Evolutionary conservation across 2,329 filamentous ascomycete species (phyloP).

Genomic region (Alternaria burnsii): DNA sequence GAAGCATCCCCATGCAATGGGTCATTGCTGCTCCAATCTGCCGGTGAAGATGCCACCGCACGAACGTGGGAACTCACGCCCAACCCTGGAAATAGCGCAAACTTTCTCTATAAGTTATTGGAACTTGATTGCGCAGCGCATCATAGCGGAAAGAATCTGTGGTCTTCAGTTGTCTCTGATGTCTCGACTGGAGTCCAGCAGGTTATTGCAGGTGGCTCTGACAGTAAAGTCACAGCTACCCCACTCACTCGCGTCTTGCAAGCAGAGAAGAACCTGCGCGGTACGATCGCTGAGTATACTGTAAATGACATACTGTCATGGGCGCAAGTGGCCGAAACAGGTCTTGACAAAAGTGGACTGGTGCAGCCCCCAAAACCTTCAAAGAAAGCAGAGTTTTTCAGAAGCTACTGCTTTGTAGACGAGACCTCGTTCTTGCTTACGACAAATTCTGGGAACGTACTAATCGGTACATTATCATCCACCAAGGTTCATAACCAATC

Average conservation of each 20-base stretch:
- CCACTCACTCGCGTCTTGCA: conserved; percentile 14
- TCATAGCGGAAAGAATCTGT: conserved; percentile 90
- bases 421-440: conserved; percentile 65
- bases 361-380: conserved; percentile 24
- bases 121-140: conserved; percentile 67
- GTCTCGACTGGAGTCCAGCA: conserved; percentile 13
- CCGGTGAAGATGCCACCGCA: conserved; percentile 83
- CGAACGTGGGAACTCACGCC: conserved; percentile 69
- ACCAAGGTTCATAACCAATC: not conserved
- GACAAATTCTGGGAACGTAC: conserved; percentile 65
- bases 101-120: conserved; percentile 51
- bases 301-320: conserved; percentile 35
- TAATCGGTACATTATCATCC: conserved; percentile 50
- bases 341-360: not conserved
- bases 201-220: conserved; percentile 72
- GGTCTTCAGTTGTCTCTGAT: conserved; percentile 62
- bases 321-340: conserved; percentile 1
- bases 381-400: conserved; percentile 56
- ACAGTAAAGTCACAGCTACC: conserved; percentile 66
- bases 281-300: conserved; percentile 33
- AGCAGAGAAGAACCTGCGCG: not conserved
- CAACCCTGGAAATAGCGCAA: conserved; percentile 7
- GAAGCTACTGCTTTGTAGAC: conserved; percentile 70
- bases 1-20: conserved; percentile 49
- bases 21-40: conserved; percentile 68